Base-by-base conservation (phyloP, 148 eudicot genomes). In the Persicaria tinctoria region DNA sequence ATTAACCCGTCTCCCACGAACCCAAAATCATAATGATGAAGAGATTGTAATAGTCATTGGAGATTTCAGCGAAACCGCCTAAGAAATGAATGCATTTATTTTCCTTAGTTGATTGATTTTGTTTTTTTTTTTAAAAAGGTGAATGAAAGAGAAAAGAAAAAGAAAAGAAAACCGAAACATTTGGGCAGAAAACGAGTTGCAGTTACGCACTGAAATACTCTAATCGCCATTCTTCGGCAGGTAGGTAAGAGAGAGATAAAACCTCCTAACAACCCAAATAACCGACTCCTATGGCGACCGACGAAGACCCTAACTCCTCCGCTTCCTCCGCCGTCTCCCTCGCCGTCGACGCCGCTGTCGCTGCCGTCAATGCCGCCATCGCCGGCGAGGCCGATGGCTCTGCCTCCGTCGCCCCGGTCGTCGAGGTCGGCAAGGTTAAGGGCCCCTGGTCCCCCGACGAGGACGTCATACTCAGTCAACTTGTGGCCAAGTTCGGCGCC, bases 381-480 rank as follows among this genome's bases (percentile, higher is more conserved):
- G 54, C 54, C 6, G 74, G 44, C 3, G 54, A 71, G 55, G 51
- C 51, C n/a, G 69, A 4, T 47, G 74, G 18, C 74, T 74, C 76
- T 41, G 81, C 57, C 7, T 50, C 48, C 3, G 57, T 9, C 53
- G 81, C 5, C 7, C 18, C 70, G 17, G 70, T n/a, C 16, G 54
- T 11, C n/a, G 57, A 53, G 23, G 70, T 70, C 47, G 75, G 72
- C 3, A 64, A 80, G 53, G 84, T 88, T 0, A 76, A 82, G 46
- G 93, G 86, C 3, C 84, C 93, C 0, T 89, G 94, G 94, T 86
- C 94, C 8, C 80, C 80, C n/a, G 86, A 86, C 2, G 91, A 90
- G 63, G 94, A 90, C 62, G 85, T 77, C 20, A 71, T 86, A 0
- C 76, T 90, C 14, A 80, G 82, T 23, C 79, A 82, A 7, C 79